Evolutionary conservation across 805 yeast species (phyloP), one percentile per base, ranked within the genome.

Genomic region (Cyberlindnera mycetangii): DNA sequence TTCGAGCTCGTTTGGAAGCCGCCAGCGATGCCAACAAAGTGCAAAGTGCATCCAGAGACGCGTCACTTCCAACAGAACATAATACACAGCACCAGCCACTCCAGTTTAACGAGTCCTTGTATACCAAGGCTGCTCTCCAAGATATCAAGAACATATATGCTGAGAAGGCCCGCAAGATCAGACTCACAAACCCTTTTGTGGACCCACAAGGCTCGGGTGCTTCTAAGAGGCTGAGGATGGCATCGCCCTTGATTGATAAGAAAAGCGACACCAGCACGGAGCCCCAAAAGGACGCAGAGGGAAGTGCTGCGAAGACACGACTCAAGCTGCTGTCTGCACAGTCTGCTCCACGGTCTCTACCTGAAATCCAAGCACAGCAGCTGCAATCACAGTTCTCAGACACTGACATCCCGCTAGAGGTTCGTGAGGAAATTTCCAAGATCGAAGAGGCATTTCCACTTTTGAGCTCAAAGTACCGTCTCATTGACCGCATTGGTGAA

Each of bases 401-500:
- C 22, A 37, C 21, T 35, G 79, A 75, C 45, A 70, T 78, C 1
- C 70, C 82, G 3, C 59, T 69, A 2, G 82, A 76, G 41, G 75
- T 78, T 4, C 62, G 75, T 27, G 80, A 75, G 48, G 89, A 83
- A 51, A 78, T 82, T 74, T 66, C 69, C 32, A 69, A 69, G 40
- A 67, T 83, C 10, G 76, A 75, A 41, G 68, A 66, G 28, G 71
- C 78, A 22, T 83, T 87, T 53, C 78, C 78, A 2, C 71, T 71
- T 0, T 63, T 87, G 30, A 63, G 60, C 17, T 17, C 47, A 1
- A 59, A 55, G 38, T 69, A 69, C 37, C 56, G 57, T 17, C 51
- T 69, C 10, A 45, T 67, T 37, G 71, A 68, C 39, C 62, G 65
- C 42, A 72, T 85, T 28, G 92, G 93, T 0, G 90, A 85, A 59